Evolutionary conservation across 192 early-diverging fungal genomes (phyloP).

Genomic region (Powellomyces hirtus): DNA sequence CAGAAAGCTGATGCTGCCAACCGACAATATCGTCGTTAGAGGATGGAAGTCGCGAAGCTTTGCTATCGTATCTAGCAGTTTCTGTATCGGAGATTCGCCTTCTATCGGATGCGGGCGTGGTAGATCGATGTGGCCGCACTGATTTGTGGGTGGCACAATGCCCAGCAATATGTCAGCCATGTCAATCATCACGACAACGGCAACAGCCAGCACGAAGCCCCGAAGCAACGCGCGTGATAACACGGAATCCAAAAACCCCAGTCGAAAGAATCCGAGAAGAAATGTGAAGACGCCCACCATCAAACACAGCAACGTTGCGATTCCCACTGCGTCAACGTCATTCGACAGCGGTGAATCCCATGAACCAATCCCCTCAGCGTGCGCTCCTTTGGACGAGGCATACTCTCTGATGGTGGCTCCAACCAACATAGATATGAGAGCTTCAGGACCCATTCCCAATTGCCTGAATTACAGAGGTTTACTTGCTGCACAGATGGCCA

Average conservation of each 20-base stretch:
- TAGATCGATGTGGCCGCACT: background rate
- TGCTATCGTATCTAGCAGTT: conserved; percentile 64
- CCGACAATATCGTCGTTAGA: conserved; percentile 70
- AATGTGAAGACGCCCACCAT: conserved; percentile 95
- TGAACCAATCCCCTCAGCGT: background rate
- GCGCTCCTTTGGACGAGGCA: conserved; percentile 17
- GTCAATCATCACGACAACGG: conserved; percentile 87
- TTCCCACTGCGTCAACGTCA: conserved; percentile 32
- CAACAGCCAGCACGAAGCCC: conserved; percentile 95
- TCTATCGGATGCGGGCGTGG: conserved; percentile 16
- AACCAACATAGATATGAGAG: conserved; percentile 82
- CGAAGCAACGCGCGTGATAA: conserved; percentile 89
- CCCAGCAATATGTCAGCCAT: conserved; percentile 80
- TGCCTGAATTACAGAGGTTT: conserved; percentile 58
- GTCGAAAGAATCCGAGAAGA: conserved; percentile 88
- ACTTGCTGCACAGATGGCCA: no score
- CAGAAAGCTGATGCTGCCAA: conserved; percentile 69
- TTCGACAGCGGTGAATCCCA: background rate
- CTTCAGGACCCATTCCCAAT: conserved; percentile 93
- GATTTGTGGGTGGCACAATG: conserved; percentile 22
- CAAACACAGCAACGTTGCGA: conserved; percentile 69
- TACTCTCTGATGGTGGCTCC: conserved; percentile 68
- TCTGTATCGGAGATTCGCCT: conserved; percentile 76
- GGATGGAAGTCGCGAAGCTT: conserved; percentile 66
- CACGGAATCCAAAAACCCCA: conserved; percentile 98